Base-by-base conservation (phyloP, 2,329 filamentous ascomycete genomes). In the Pseudonectria buxi region DNA sequence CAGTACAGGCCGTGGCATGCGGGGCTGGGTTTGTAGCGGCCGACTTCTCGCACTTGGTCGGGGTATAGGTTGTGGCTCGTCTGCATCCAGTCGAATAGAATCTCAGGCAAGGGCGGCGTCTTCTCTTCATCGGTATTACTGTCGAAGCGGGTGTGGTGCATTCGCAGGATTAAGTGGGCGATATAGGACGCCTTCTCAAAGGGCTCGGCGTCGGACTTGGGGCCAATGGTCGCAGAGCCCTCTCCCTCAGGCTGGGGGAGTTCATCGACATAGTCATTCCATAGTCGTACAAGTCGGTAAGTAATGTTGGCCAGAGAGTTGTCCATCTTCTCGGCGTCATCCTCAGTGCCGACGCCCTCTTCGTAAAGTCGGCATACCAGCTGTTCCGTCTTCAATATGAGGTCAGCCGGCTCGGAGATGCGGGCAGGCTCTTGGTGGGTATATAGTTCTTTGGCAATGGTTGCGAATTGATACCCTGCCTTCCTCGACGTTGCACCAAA, bases 21-120 rank as follows among this genome's bases (percentile, higher is more conserved):
- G 14, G 88, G 86, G 40, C 84, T 84, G 1, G 85, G 84, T 30
- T 71, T 71, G 47, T 79, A 64, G 18, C 71, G 69, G 43, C 75
- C 65, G 15, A 95, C 72, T 4, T 78, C 69, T 26, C 77, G 68
- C 15, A 84, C 66, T 50, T 89, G 83, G 33, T 77, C 71, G 2
- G 73, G 71, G 49, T 84, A 84, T 16, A 82, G 72, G 43, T 84
- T 78, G 54, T 95, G 86, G 52, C 86, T 76, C 12, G 71, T 69
- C 36, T 85, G 74, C 45, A 94, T 69, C 90, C 90, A 96, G 50
- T 85, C 75, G 43, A 95, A 79, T 11, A 96, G 66, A 12, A 88
- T 74, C 53, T 83, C 81, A 1, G 90, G 86, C 13, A 94, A 67
- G 1, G 85, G 72, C 3, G 69, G 68, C 2, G 57, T 54, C 46